Evolutionary conservation across 139 green algal species (phyloP), one percentile per base, ranked within the genome.

Genomic region (Haematococcus lacustris): DNA sequence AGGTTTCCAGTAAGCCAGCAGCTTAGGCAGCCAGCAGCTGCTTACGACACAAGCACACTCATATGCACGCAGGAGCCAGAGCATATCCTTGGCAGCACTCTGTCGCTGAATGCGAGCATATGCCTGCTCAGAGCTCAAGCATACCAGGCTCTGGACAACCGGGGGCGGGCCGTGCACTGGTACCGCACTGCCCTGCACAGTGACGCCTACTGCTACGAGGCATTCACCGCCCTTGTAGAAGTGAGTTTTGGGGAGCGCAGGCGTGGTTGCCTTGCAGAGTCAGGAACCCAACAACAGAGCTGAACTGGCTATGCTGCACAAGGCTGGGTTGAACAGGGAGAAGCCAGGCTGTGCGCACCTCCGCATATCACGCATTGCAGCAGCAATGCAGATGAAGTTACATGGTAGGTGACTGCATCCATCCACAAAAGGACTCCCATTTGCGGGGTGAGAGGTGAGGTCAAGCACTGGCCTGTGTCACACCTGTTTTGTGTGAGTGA

Each of bases 151-250:
- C 73, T 95, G 77, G 91, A 98, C 33, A 97, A 98, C 76, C 80
- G 85, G 28, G 53, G 71, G 0, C 71, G 80, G 0, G 91, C 87
- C 1, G 70, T 87, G 1, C 50, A 73, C 9, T 90, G 86, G 81
- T 72, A 9, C 33, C 47, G 2, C 25, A 51, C 30, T 53, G 91
- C 93, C 2, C 73, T 98, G 38, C 62, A 76, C 74, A 71, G 47
- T 40, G 94, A 98, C 79, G 85, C 94, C 1, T 97, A 92, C 76
- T 98, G 93, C 78, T 92, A 93, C 47, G 94, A 98, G 76, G 94
- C 94, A 6, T 94, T 97, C 70, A 84, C 91, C 60, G 77, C 82
- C 3, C 32, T 72, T 7, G 32, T 72, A 17, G 47, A 72, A 47
- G 67, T 72, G 35, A 3, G 21, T 34, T 30, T 5, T n/a, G 47